Evolutionary conservation across 225 moss, liverwort and hornwort genomes (phyloP), one percentile per base, ranked within the genome.

Genomic region (Climacium dendroides): DNA sequence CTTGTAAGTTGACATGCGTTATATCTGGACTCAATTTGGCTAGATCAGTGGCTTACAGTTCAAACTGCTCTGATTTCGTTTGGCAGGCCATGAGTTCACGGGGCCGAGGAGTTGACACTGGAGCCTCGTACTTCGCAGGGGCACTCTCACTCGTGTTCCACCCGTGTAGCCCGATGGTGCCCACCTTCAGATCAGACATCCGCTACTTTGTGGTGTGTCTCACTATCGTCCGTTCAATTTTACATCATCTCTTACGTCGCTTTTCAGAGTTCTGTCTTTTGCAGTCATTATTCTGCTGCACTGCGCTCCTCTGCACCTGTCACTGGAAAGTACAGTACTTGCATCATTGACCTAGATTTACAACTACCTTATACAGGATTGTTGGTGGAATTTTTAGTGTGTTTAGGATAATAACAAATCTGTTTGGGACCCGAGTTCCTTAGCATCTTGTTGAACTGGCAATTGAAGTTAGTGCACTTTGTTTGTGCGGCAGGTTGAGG

Each of bases 71-170:
- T 88, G 39, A 70, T 62, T 39, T 84, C 35, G 30, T 85, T 66
- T 62, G 29, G 39, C 85, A 97, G 95, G 96, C 95, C 82, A 97
- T 98, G 98, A 97, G 96, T 93, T 92, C 94, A 20, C 91, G 97
- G 89, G 98, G 97, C 52, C 94, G 94, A 54, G 88, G 91, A 60
- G 96, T 96, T 54, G 91, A 90, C 32, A 89, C 91, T 58, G 98
- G 97, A 87, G 94, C 97, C 55, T 85, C 91, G 16, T 98, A 97
- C 87, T 98, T 98, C 87, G 98, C 98, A 74, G 98, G 96, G 74
- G 98, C 98, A 73, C 90, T 98, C 65, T 98, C 98, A 32, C 91
- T 98, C 37, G 97, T 98, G 60, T 98, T 96, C 81, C 98, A 98
- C 84, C 92, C 96, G 14, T 55, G 93, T 62, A 96, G 91, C 81